Evolutionary conservation across 257 asterid genomes (phyloP).

Genomic region (Salvia miltiorrhiza): DNA sequence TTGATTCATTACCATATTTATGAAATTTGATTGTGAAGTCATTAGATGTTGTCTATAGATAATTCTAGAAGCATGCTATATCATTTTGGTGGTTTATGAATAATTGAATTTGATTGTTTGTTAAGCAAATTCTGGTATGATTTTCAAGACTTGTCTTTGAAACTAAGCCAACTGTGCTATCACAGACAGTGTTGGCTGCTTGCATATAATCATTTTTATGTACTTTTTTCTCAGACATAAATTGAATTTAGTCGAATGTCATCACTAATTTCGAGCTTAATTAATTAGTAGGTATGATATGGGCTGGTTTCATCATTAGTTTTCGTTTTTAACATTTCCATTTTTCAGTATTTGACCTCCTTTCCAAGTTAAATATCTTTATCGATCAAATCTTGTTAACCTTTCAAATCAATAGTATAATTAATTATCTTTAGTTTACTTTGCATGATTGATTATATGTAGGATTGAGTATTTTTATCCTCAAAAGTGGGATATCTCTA

Average conservation of each 20-base stretch:
- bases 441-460: too few species aligned
- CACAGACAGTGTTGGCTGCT: neutral
- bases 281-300: neutral
- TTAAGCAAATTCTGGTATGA: constrained; percentile 36
- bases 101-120: constrained; percentile 16
- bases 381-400: too few species aligned
- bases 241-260: neutral
- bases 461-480: too few species aligned
- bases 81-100: neutral
- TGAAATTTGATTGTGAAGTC: constrained; percentile 12
- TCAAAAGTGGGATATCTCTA: too few species aligned
- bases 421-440: too few species aligned
- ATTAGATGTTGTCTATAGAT: neutral
- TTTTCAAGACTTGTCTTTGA: constrained; percentile 36
- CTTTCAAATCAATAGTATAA: too few species aligned
- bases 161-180: constrained; percentile 33
- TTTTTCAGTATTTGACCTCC: neutral
- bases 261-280: neutral
- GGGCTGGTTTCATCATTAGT: neutral
- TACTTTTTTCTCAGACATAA: neutral
- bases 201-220: neutral
- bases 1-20: neutral
- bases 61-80: neutral
- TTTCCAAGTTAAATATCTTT: neutral
- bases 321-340: neutral